phyloP scores from a whole-genome alignment of 306 rosid genomes.

The Pueraria montana region DNA sequence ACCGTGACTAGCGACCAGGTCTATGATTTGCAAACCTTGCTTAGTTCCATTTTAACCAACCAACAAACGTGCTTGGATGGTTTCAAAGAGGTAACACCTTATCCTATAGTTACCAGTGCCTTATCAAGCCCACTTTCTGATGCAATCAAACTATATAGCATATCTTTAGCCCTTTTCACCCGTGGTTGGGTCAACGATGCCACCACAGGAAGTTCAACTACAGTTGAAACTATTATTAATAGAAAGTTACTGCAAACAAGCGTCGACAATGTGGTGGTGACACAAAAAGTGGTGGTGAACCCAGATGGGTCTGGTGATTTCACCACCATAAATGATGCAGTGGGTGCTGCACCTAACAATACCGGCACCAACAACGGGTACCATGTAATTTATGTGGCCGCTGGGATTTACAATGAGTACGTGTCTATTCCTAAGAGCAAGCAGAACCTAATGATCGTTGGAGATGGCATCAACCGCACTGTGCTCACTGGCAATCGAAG shows the following conservation, averaged over 20 bases:
- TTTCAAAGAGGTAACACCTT: constrained; percentile 48
- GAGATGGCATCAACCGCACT: constrained; percentile 56
- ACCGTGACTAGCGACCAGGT: neutral
- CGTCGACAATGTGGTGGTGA: constrained; percentile 35
- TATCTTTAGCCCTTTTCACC: constrained; percentile 43
- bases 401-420: constrained; percentile 53
- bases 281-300: constrained; percentile 52
- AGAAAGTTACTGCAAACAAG: constrained; percentile 39
- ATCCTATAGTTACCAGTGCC: constrained; percentile 32
- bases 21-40: constrained; percentile 39
- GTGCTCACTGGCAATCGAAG: constrained; percentile 54
- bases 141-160: constrained; percentile 50
- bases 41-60: constrained; percentile 53
- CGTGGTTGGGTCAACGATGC: constrained; percentile 31
- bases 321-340: constrained; percentile 54
- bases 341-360: constrained; percentile 53
- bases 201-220: neutral
- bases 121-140: constrained; percentile 49
- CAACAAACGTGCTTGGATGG: constrained; percentile 55
- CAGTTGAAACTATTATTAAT: neutral
- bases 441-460: constrained; percentile 54
- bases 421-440: constrained; percentile 49
- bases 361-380: constrained; percentile 51
- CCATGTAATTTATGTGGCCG: constrained; percentile 50
- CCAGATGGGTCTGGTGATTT: constrained; percentile 52